Percentiles rank a stretch among this genome's conserved stretches.
Conservation (phyloP, 1,284 basidiomycete genomes). For the Cutaneotrichosporon sp. region DNA sequence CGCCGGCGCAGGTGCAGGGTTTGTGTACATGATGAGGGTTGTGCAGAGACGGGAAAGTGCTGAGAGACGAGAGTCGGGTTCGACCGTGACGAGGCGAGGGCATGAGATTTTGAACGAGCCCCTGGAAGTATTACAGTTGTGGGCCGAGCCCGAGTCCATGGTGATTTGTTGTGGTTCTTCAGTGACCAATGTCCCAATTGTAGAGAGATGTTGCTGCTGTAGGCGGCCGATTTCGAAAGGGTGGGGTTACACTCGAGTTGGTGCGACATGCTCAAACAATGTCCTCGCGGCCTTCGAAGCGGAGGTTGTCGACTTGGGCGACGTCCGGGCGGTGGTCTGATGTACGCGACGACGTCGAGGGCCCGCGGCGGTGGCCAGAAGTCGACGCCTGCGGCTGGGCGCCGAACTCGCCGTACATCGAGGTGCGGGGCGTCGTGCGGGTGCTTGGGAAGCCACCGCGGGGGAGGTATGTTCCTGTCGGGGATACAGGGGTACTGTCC, state of each 20-base stretch:
- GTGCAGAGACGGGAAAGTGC: neutral
- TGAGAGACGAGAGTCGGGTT: neutral
- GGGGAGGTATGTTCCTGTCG: neutral
- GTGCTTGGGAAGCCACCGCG: neutral
- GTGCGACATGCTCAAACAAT: conserved; percentile 13
- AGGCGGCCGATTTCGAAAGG: neutral
- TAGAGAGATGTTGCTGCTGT: neutral
- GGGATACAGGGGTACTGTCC: neutral
- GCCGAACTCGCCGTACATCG: conserved; percentile 14
- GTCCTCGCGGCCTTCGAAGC: conserved; percentile 13
- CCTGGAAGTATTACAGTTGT: neutral
- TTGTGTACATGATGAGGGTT: neutral
- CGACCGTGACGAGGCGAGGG: conserved; percentile 1
- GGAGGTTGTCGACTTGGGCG: conserved; percentile 1
- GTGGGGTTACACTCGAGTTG: neutral
- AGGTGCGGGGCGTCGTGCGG: conserved; percentile 8
- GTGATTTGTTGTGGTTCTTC: neutral
- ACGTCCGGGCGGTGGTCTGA: conserved; percentile 5
- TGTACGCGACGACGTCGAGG: conserved; percentile 9
- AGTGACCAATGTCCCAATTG: neutral
- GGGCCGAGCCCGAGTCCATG: conserved; percentile 5
- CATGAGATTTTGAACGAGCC: neutral
- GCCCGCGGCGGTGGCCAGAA: conserved; percentile 12
- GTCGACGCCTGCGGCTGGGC: neutral
- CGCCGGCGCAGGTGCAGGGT: neutral